Evolutionary conservation across 305 asterid genomes (phyloP), one percentile per base, ranked within the genome.

Genomic region (Plantago rigida): DNA sequence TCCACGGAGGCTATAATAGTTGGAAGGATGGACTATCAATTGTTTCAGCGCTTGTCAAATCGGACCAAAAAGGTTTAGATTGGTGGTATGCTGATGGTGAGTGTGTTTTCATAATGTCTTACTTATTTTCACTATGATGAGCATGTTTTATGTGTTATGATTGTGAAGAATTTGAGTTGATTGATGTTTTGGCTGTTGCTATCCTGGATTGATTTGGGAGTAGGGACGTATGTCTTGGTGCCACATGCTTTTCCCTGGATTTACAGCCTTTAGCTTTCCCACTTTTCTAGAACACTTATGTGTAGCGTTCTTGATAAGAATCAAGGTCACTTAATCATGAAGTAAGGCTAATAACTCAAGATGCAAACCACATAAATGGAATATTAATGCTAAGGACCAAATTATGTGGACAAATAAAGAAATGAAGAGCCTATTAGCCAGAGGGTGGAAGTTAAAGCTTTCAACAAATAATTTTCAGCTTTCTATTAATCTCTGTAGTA

Each of bases 41-140:
- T 68, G 75, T 82, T 64, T 77, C 84, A 52, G 80, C 79, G 81
- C 95, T 93, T 74, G 61, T 60, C 56, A 81, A 48, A 71, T 74
- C 84, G 5, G 77, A 77, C 73, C 69, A 61, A 44, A 71, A 72
- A 68, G 83, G 70, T 68, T 88, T 84, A 60, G 96, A 84, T 69
- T 93, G 96, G 99, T 89, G 95, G 96, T 85, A 75, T 78, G 77
- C 85, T 66, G 91, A 89, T 39, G 82, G 99, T 92, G 75, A 67
- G 94, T 66, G 44, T 34, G 67, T 60, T 56, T 65, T 50, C 59
- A 17, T 31, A 47, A 39, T 66, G 52, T 75, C 47, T 65, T 66
- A 51, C 52, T 67, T 66, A 45, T 60, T 59, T 61, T 65, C 61
- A 58, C 49, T 47, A 13, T 24, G 28, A 51, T 51, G 45, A 42